Percentiles rank a stretch among this genome's conserved stretches.
These are phyloP conservation scores for Acanthamoeba lenticulata DNA, from an alignment of 208 protist genomes.

Conservation along the genomic window DNA sequence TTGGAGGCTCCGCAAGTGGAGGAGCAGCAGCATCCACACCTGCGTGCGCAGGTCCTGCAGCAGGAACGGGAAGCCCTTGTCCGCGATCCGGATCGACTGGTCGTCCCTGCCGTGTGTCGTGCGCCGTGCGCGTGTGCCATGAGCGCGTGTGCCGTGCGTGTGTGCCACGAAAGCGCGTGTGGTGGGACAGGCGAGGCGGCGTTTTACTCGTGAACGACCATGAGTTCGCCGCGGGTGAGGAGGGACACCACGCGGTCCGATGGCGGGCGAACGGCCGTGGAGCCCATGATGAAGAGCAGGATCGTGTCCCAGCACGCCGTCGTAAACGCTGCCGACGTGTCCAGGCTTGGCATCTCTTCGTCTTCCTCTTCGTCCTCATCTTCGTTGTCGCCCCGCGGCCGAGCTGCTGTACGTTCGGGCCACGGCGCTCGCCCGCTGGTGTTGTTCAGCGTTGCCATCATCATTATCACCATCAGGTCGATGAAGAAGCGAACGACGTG, in stretches of 20 bases:
- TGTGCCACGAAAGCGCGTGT: background rate
- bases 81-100: background rate
- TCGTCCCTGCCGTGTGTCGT: background rate
- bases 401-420: background rate
- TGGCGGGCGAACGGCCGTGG: background rate
- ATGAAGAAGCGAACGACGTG: background rate
- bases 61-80: slow-evolving; percentile 39
- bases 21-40: background rate
- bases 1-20: background rate
- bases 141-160: background rate
- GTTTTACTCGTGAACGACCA: slow-evolving; percentile 12
- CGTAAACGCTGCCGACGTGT: background rate
- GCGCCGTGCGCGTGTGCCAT: background rate
- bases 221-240: background rate
- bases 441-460: background rate
- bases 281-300: slow-evolving; percentile 1
- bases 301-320: slow-evolving; percentile 11
- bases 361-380: background rate
- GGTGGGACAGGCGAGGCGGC: background rate
- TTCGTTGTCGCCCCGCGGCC: background rate
- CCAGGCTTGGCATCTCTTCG: background rate
- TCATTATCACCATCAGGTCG: background rate
- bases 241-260: background rate
- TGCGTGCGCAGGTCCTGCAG: slow-evolving; percentile 22
- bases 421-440: background rate